Evolutionary conservation across 2,329 filamentous ascomycete genomes (phyloP), one percentile per base, ranked within the genome.

Genomic region (Bretziella fagacearum): DNA sequence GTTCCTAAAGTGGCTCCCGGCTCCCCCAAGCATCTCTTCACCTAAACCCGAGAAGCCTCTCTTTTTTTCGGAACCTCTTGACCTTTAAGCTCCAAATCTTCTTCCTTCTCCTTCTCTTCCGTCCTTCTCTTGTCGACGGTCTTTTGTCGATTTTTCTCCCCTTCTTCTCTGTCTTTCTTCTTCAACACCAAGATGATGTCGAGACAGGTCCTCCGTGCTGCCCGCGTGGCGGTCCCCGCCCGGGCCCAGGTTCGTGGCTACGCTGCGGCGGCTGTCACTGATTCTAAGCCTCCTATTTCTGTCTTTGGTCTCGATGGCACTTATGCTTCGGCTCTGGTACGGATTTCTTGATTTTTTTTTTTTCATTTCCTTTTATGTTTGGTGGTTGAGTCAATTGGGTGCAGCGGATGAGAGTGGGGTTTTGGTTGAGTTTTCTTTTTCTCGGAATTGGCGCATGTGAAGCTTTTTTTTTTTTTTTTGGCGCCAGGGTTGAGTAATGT

Each of bases 261-360:
- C 67, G 85, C 85, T 60, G 83, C 84, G 67, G 85, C 85, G 57
- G 80, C 81, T 54, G 66, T 71, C 54, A 66, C 72, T 53, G 70
- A 74, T 59, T 63, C 76, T 57, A 87, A 84, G 73, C 79, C 89
- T 59, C 91, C 91, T 56, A 73, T 95, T 62, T 76, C 87, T 59
- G 77, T 98, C 61, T 98, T 85, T 68, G 91, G 91, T 58, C 71
- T 98, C 62, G 91, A 96, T 68, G 91, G 91, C 67, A 96, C 89
- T 63, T 98, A 98, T 71, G 91, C 91, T 64, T 86, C 81, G 70
- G 91, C 91, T 71, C 75, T 98, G 79, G 91, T 98, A 89, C 65
- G 84, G 56, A 50, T 44, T 22, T 39, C 18, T 39, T 25, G 40
- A 20, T 2, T n/a, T 26, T 30, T 7, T 22, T 22, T 17, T n/a